phyloP scores from a whole-genome alignment of 768 basidiomycete species.

The Boletus vinaceobasis region DNA sequence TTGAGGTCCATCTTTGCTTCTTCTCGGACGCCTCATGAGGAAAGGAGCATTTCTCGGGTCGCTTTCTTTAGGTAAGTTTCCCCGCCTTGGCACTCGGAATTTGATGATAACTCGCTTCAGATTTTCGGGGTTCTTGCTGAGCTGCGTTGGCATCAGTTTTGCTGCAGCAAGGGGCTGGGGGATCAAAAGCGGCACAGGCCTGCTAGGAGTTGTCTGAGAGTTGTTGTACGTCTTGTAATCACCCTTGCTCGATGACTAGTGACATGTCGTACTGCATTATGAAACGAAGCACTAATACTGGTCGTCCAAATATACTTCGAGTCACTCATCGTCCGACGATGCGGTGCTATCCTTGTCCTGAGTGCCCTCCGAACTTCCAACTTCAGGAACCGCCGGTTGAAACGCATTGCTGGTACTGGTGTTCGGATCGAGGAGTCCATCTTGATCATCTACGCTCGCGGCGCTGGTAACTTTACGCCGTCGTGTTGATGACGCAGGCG shows the following conservation, averaged over 20 bases:
- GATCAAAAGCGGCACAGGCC: conserved; percentile 59
- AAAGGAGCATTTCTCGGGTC: conserved; percentile 77
- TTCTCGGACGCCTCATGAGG: conserved; percentile 76
- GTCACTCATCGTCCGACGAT: conserved; percentile 18
- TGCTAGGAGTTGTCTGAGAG: conserved; percentile 60
- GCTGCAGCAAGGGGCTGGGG: conserved; percentile 69
- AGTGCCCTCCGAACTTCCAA: conserved; percentile 6
- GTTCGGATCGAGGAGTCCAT: conserved; percentile 25
- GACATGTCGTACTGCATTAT: background rate
- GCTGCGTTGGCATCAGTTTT: conserved; percentile 76
- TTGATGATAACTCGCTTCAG: conserved; percentile 33
- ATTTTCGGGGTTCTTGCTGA: conserved; percentile 79
- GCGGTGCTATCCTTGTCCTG: conserved; percentile 16
- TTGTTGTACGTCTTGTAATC: background rate
- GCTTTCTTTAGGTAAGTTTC: conserved; percentile 75
- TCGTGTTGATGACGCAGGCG: conserved; percentile 35
- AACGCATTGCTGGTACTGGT: conserved; percentile 20
- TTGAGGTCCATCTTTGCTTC: conserved; percentile 84
- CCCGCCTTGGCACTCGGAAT: background rate
- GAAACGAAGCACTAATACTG: conserved; percentile 1
- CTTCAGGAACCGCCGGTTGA: conserved; percentile 22
- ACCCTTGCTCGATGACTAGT: background rate
- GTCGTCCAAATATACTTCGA: background rate
- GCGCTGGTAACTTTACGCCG: conserved; percentile 55
- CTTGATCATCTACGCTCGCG: conserved; percentile 43